Evolutionary conservation across 495 filamentous ascomycete species (phyloP).

Genomic region (Elasticomyces elasticus): DNA sequence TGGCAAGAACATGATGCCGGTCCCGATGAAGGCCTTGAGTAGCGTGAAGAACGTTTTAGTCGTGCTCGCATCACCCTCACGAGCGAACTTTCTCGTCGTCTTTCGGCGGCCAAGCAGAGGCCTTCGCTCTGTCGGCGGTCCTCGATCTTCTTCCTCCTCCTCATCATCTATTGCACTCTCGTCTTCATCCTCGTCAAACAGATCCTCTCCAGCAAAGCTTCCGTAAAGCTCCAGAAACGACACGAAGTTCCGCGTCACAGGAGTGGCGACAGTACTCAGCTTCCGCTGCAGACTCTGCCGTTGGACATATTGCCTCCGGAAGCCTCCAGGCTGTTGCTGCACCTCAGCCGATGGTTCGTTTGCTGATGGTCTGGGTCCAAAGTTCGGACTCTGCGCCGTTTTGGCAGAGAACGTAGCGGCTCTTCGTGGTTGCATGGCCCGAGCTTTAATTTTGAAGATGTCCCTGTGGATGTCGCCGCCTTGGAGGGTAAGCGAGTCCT

Average conservation of each 20-base stretch:
- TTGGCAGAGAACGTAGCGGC: slow-evolving; percentile 47
- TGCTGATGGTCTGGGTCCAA: neutral
- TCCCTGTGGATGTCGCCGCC: slow-evolving; percentile 61
- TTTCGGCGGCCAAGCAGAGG: slow-evolving; percentile 47
- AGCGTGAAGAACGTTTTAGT: slow-evolving; percentile 58
- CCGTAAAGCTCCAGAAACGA: slow-evolving; percentile 63
- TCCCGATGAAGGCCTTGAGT: slow-evolving; percentile 56
- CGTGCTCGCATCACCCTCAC: slow-evolving; percentile 47
- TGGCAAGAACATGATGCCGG: slow-evolving; percentile 59
- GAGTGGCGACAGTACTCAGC: slow-evolving; percentile 34
- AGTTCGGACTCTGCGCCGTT: slow-evolving; percentile 24
- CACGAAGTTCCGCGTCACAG: slow-evolving; percentile 54
- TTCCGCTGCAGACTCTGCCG: slow-evolving; percentile 33
- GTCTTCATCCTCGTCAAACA: slow-evolving; percentile 41
- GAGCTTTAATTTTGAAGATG: slow-evolving; percentile 41
- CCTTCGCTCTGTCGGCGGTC: slow-evolving; percentile 25
- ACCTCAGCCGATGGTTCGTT: slow-evolving; percentile 31
- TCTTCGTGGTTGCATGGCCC: slow-evolving; percentile 40
- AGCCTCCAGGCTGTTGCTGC: slow-evolving; percentile 49
- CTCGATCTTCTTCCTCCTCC: slow-evolving; percentile 32
- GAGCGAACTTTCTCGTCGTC: slow-evolving; percentile 33
- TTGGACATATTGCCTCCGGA: slow-evolving; percentile 49
- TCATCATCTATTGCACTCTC: slow-evolving; percentile 43
- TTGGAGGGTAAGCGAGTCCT: slow-evolving; percentile 53
- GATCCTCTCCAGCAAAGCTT: slow-evolving; percentile 61